phyloP scores from a whole-genome alignment of 495 filamentous ascomycete species.

The Pyrenopolyporus hunteri region DNA sequence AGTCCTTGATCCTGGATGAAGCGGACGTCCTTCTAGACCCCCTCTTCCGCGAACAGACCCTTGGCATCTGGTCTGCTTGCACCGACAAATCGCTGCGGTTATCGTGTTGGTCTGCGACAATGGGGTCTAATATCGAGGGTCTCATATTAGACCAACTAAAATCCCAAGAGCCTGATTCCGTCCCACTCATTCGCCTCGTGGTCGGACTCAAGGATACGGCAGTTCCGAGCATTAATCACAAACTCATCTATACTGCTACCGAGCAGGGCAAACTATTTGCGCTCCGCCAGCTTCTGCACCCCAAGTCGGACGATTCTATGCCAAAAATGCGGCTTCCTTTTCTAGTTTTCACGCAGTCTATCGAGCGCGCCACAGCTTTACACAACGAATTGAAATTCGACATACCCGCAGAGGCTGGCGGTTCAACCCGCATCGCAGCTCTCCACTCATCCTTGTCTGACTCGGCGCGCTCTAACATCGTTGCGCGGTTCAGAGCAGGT shows the following conservation, averaged over 20 bases:
- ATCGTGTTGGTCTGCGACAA: conserved; percentile 93
- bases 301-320: conserved; percentile 61
- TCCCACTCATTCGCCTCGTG: conserved; percentile 77
- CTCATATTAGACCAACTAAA: conserved; percentile 61
- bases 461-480: conserved; percentile 72
- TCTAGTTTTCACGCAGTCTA: conserved; percentile 93
- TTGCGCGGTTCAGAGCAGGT: conserved; percentile 87
- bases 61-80: conserved; percentile 83
- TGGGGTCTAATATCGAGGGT: conserved; percentile 89
- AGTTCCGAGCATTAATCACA: conserved; percentile 87
- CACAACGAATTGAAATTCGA: conserved; percentile 93
- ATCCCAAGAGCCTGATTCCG: conserved; percentile 60
- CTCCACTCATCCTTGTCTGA: conserved; percentile 88
- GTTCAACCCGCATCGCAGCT: conserved; percentile 83
- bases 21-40: conserved; percentile 93
- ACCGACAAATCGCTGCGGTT: conserved; percentile 68
- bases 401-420: conserved; percentile 85
- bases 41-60: conserved; percentile 86
- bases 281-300: conserved; percentile 89
- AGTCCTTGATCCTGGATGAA: conserved; percentile 84
- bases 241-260: conserved; percentile 86
- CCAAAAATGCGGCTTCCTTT: conserved; percentile 82
- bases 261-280: conserved; percentile 93
- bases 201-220: conserved; percentile 95
- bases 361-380: conserved; percentile 84